Conservation (phyloP, 2,329 filamentous ascomycete species). For the Fusarium sp. region DNA sequence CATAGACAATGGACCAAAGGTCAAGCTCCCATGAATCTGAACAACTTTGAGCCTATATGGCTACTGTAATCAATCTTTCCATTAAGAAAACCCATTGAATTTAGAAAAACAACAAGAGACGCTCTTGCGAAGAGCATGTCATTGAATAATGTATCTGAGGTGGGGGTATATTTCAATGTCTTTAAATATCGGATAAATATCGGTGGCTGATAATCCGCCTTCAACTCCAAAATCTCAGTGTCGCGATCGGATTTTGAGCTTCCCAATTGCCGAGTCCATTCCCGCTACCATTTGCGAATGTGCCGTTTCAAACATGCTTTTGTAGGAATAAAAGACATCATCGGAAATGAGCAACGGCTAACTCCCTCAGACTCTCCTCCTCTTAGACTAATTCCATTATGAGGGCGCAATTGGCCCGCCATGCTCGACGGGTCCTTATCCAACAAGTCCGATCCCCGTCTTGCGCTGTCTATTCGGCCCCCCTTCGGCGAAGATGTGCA, state of each 20-base stretch:
- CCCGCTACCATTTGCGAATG: slow-evolving; percentile 20
- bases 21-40: neutral
- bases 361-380: slow-evolving; percentile 31
- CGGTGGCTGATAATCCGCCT: slow-evolving; percentile 22
- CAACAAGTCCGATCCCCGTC: slow-evolving; percentile 48
- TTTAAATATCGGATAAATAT: slow-evolving; percentile 35
- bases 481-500: slow-evolving; percentile 43
- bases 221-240: slow-evolving; percentile 40
- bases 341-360: neutral
- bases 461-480: slow-evolving; percentile 48
- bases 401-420: slow-evolving; percentile 58
- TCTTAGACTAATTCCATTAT: slow-evolving; percentile 51
- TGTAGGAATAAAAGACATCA: slow-evolving; percentile 17
- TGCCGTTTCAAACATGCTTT: slow-evolving; percentile 41
- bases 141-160: neutral
- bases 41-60: neutral
- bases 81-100: neutral
- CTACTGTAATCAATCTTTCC: neutral
- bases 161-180: neutral
- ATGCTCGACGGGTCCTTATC: slow-evolving; percentile 55
- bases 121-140: neutral
- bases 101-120: neutral
- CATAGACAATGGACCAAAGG: neutral
- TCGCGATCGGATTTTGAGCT: slow-evolving; percentile 37
- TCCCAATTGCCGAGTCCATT: slow-evolving; percentile 28